These are phyloP conservation scores for Fusarium chaquense DNA, from an alignment of 2,329 filamentous ascomycete genomes.

Conservation along the genomic window DNA sequence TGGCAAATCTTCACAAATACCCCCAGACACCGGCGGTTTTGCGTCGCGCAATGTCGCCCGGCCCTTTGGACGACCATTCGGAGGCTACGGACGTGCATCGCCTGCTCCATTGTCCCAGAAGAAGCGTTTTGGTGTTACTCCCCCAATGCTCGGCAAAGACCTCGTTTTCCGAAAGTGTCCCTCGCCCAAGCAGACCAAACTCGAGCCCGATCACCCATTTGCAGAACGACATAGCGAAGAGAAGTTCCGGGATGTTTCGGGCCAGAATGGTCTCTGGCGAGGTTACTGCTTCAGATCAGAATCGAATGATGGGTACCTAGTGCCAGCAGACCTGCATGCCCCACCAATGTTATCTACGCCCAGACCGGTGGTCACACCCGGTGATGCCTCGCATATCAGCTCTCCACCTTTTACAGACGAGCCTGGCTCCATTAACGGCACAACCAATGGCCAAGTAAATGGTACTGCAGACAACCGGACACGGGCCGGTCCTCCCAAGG, in stretches of 20 bases:
- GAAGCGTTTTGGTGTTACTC: constrained; percentile 69
- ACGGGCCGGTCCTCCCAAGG: constrained; percentile 54
- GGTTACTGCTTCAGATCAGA: constrained; percentile 71
- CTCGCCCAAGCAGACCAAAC: constrained; percentile 86
- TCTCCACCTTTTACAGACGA: constrained; percentile 57
- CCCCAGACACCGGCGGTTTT: constrained; percentile 57
- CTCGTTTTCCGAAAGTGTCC: constrained; percentile 83
- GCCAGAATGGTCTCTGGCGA: constrained; percentile 78
- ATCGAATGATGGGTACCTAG: constrained; percentile 54
- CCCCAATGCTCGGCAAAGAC: constrained; percentile 89
- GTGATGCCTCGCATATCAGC: constrained; percentile 57
- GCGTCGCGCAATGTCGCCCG: constrained; percentile 45
- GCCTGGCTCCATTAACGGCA: constrained; percentile 49
- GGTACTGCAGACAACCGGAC: constrained; percentile 45
- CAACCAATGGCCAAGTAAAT: constrained; percentile 33
- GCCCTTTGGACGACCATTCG: constrained; percentile 57
- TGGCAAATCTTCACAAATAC: constrained; percentile 51
- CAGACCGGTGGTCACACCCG: constrained; percentile 55
- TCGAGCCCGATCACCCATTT: constrained; percentile 80
- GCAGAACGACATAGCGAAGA: constrained; percentile 61
- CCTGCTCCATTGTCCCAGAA: constrained; percentile 55
- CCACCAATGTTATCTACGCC: constrained; percentile 66
- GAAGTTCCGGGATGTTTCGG: constrained; percentile 67
- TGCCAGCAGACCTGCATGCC: constrained; percentile 58
- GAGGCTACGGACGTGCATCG: constrained; percentile 47